Conservation (phyloP, 2,329 filamentous ascomycete genomes). For the Microdochium nivale region DNA sequence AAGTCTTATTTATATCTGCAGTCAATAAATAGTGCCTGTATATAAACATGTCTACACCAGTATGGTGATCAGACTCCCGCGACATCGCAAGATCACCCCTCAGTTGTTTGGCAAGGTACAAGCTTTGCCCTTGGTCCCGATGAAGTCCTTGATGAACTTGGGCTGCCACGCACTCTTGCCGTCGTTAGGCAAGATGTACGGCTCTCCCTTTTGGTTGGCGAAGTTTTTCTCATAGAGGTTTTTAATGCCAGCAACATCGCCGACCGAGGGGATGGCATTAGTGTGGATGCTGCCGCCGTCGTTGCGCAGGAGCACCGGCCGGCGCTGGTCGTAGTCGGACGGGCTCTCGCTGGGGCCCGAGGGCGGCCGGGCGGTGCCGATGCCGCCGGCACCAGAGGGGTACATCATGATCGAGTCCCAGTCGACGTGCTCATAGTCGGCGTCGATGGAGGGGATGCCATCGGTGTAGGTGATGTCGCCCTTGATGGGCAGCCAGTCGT, state of each 20-base stretch:
- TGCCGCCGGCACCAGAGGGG: slow-evolving; percentile 8
- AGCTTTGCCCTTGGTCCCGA: neutral
- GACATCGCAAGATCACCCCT: neutral
- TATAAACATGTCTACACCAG: neutral
- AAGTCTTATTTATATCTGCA: too few relatives aligned
- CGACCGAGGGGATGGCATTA: neutral
- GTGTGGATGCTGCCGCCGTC: neutral
- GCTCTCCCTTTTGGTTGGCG: neutral
- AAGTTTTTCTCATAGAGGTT: slow-evolving; percentile 1
- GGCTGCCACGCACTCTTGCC: neutral
- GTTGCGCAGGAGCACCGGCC: neutral
- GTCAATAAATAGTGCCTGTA: too few relatives aligned
- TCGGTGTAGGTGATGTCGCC: too few relatives aligned
- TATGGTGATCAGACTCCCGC: neutral
- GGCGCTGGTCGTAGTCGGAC: neutral
- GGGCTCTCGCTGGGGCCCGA: neutral
- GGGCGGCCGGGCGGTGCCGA: neutral
- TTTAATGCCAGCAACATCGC: neutral
- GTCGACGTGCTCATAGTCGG: slow-evolving; percentile 4
- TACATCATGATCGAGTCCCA: slow-evolving; percentile 13
- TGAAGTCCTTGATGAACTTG: neutral
- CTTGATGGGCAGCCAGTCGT: slow-evolving; percentile 3
- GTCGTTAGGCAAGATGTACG: neutral
- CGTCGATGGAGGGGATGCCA: neutral
- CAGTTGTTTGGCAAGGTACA: neutral